These are phyloP conservation scores for Calocera cornea DNA, from an alignment of 768 basidiomycete species.

Conservation along the genomic window DNA sequence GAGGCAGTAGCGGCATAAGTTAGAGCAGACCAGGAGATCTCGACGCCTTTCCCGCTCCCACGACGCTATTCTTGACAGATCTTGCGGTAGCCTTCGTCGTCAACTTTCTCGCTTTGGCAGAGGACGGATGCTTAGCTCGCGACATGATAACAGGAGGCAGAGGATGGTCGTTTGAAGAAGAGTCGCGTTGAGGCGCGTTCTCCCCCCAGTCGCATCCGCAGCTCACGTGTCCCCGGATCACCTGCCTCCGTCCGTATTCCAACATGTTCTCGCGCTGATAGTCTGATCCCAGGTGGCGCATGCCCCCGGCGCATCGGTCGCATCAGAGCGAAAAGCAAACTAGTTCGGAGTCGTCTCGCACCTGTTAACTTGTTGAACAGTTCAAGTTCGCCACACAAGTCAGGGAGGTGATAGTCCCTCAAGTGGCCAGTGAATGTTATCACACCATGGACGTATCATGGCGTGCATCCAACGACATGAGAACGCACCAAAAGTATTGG, in stretches of 20 bases:
- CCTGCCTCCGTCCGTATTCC: no score
- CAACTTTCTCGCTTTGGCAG: not conserved
- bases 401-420: no score
- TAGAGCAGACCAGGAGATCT: not conserved
- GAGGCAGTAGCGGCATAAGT: not conserved
- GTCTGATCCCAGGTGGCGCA: no score
- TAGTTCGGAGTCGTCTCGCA: no score
- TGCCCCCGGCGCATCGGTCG: no score
- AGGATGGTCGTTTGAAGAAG: not conserved
- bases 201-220: not conserved
- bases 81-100: not conserved
- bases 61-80: constrained; percentile 8
- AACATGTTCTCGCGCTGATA: no score
- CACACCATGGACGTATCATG: no score
- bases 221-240: not conserved
- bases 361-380: no score
- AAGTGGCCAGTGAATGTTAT: no score
- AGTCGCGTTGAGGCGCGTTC: not conserved
- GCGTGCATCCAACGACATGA: no score
- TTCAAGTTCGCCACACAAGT: no score
- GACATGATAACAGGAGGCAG: constrained; percentile 13
- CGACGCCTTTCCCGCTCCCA: not conserved
- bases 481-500: not conserved
- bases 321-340: no score
- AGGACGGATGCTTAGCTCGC: constrained; percentile 12